Percentiles rank a stretch among this genome's conserved stretches.
phyloP scores from a whole-genome alignment of 2,329 filamentous ascomycete genomes.

The Septoria linicola region DNA sequence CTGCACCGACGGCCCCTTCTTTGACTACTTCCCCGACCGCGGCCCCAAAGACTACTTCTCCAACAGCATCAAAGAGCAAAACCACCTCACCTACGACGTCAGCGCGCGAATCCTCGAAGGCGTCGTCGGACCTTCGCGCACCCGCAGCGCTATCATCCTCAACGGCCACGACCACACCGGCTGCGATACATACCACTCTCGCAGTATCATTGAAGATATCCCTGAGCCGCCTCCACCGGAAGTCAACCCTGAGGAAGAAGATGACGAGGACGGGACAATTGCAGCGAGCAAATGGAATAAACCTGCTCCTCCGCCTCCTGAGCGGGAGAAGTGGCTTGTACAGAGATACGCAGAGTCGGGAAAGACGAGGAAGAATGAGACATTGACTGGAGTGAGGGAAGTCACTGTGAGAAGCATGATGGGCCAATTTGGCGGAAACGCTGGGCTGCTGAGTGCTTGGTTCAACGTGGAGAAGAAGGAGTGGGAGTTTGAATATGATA shows the following conservation, averaged over 20 bases:
- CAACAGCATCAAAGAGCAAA: conserved; percentile 82
- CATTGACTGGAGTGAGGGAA: conserved; percentile 68
- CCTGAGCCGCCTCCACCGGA: background rate
- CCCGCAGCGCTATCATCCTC: conserved; percentile 73
- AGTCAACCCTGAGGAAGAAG: background rate
- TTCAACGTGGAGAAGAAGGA: conserved; percentile 70
- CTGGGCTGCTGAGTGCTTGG: conserved; percentile 84
- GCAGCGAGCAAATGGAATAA: background rate
- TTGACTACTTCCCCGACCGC: conserved; percentile 66
- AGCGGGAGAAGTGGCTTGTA: conserved; percentile 28
- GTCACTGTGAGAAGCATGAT: conserved; percentile 98
- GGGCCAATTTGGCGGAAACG: conserved; percentile 92
- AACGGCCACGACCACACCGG: conserved; percentile 96
- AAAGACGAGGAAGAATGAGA: conserved; percentile 13
- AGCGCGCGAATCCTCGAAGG: conserved; percentile 74
- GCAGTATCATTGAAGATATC: conserved; percentile 1
- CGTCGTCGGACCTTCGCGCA: conserved; percentile 73
- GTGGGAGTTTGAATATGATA: conserved; percentile 79
- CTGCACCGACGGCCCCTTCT: conserved; percentile 81
- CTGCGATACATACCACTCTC: conserved; percentile 76
- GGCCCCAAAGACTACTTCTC: conserved; percentile 47
- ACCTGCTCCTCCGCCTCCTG: background rate
- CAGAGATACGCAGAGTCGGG: conserved; percentile 16
- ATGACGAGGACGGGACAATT: background rate
- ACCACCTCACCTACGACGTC: conserved; percentile 74